A percentile compares a stretch with the other conserved stretches of the same genome.
Conservation (phyloP, 2,329 filamentous ascomycete species). For the Xenosphaeropsis pyriputrescens region DNA sequence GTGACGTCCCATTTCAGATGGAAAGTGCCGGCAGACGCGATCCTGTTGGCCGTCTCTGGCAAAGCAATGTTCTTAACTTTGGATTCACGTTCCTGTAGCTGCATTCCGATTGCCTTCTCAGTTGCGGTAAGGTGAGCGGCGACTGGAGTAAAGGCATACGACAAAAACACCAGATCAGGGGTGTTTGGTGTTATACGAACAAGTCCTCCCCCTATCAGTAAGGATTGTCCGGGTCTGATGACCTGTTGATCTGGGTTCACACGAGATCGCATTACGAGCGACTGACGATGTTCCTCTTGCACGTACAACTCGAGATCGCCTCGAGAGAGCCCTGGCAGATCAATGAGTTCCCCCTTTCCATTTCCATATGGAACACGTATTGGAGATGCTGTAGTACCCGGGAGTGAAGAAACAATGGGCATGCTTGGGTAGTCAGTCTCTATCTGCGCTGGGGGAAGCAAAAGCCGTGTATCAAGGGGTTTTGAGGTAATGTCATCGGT, state of each 20-base stretch:
- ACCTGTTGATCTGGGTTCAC: slow-evolving; percentile 58
- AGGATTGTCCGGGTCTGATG: slow-evolving; percentile 62
- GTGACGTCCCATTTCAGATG: slow-evolving; percentile 73
- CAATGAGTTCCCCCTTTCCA: slow-evolving; percentile 79
- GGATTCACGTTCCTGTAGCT: slow-evolving; percentile 44
- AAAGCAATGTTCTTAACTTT: slow-evolving; percentile 49
- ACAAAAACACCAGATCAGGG: slow-evolving; percentile 50
- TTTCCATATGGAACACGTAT: slow-evolving; percentile 85
- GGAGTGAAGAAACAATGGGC: slow-evolving; percentile 73
- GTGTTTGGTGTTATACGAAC: slow-evolving; percentile 72
- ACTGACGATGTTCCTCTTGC: slow-evolving; percentile 43
- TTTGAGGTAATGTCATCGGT: slow-evolving; percentile 3
- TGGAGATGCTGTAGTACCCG: slow-evolving; percentile 88
- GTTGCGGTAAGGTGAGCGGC: slow-evolving; percentile 63
- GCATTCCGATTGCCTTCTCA: slow-evolving; percentile 63
- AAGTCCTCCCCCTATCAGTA: slow-evolving; percentile 76
- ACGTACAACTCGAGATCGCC: slow-evolving; percentile 61
- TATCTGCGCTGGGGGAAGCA: slow-evolving; percentile 63
- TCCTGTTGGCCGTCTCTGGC: slow-evolving; percentile 39
- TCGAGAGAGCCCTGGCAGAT: slow-evolving; percentile 74
- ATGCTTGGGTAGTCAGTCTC: slow-evolving; percentile 70
- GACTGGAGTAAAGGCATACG: slow-evolving; percentile 79
- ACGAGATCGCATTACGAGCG: slow-evolving; percentile 67
- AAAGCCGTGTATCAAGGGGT: slow-evolving; percentile 18
- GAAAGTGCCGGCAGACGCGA: slow-evolving; percentile 60